phyloP scores from a whole-genome alignment of 2,329 filamentous ascomycete genomes.

The Gnomoniopsis sp. region DNA sequence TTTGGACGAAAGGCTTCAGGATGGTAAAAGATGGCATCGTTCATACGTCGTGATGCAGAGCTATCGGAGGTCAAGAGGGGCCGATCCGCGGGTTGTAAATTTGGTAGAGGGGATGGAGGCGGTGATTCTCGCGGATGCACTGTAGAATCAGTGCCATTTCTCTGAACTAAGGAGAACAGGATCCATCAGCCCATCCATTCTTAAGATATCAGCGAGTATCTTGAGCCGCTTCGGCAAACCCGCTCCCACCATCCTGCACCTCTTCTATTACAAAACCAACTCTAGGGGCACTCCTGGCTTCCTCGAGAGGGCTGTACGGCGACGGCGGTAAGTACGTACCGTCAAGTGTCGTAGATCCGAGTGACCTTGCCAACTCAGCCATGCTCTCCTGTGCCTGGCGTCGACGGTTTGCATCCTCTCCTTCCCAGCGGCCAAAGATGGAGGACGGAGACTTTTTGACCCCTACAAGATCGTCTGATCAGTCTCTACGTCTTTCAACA shows the following conservation, averaged over 20 bases:
- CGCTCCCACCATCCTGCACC: conserved; percentile 1
- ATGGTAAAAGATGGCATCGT: conserved; percentile 35
- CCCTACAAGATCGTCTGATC: conserved; percentile 25
- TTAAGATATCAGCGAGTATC: conserved; percentile 3
- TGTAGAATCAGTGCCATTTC: conserved; percentile 15
- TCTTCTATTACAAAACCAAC: conserved; percentile 2
- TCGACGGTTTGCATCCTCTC: conserved; percentile 53
- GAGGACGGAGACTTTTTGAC: conserved; percentile 49
- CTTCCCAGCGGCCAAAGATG: conserved; percentile 55
- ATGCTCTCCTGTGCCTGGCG: conserved; percentile 41
- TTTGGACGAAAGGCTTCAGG: conserved; percentile 61
- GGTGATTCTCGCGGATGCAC: conserved; percentile 2
- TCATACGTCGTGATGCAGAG: background rate
- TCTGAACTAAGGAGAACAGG: conserved; percentile 13
- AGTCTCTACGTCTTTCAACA: background rate
- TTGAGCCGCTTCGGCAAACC: conserved; percentile 13
- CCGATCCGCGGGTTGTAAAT: conserved; percentile 1
- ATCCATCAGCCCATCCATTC: conserved; percentile 22
- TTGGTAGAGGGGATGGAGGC: conserved; percentile 19
- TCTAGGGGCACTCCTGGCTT: background rate
- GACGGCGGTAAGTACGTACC: conserved; percentile 10
- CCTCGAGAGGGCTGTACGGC: background rate
- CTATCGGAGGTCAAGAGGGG: conserved; percentile 1
- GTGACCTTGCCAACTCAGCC: conserved; percentile 41
- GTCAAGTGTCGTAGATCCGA: conserved; percentile 16